Percentiles rank a stretch among this genome's conserved stretches.
These are phyloP conservation scores for Panicum virgatum DNA, from an alignment of 202 grass and related monocot species.

Conservation along the genomic window DNA sequence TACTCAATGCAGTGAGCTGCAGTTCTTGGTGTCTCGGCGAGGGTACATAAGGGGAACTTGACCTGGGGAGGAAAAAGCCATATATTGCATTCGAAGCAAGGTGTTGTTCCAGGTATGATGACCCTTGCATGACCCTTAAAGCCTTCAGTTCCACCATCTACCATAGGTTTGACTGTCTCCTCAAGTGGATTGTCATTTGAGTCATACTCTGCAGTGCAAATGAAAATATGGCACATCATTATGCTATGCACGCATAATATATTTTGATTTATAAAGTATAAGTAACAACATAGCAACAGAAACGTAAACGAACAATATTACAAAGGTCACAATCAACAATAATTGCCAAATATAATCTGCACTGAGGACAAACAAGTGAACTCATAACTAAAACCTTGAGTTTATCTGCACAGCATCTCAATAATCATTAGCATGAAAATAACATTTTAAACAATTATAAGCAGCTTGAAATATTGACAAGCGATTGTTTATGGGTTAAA, in stretches of 20 bases:
- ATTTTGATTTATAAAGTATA: slow-evolving; percentile 6
- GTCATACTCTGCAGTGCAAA: slow-evolving; percentile 79
- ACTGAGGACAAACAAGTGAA: slow-evolving; percentile 11
- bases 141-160: slow-evolving; percentile 97
- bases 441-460: not conserved
- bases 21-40: slow-evolving; percentile 93
- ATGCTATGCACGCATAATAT: not conserved
- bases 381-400: not conserved
- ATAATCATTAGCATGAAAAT: not conserved
- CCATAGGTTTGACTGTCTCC: slow-evolving; percentile 92
- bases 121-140: slow-evolving; percentile 97
- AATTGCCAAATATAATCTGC: not conserved
- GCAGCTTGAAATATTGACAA: not conserved
- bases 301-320: slow-evolving; percentile 12
- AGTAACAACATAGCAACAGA: not conserved
- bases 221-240: slow-evolving; percentile 10
- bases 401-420: not conserved
- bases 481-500: not conserved
- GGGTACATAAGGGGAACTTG: slow-evolving; percentile 95
- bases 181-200: slow-evolving; percentile 59
- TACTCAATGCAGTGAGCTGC: slow-evolving; percentile 99
- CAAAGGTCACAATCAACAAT: not conserved
- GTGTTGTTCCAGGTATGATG: slow-evolving; percentile 84
- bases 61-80: slow-evolving; percentile 99
- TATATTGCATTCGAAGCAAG: slow-evolving; percentile 99